phyloP scores from a whole-genome alignment of 2,329 filamentous ascomycete species.

The Kalmusia sp. region DNA sequence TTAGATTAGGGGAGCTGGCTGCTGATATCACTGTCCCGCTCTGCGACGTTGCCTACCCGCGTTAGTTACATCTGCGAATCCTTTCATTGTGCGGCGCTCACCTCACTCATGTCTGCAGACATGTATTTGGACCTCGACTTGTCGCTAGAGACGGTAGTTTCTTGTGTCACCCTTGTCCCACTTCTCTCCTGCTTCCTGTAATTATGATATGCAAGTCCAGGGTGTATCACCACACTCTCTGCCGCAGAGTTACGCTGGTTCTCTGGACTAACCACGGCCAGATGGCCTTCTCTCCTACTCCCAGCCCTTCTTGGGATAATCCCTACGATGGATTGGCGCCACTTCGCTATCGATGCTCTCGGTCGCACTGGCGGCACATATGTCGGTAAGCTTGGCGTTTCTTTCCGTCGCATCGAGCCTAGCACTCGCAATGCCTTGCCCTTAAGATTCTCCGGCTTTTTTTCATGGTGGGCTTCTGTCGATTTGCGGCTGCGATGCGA shows the following conservation, averaged over 20 bases:
- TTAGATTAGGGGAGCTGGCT: not conserved
- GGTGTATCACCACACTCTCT: conserved; percentile 11
- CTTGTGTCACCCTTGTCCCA: conserved; percentile 9
- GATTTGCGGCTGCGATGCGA: conserved; percentile 4
- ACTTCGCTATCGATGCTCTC: conserved; percentile 6
- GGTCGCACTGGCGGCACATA: conserved; percentile 1
- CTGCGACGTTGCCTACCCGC: not conserved
- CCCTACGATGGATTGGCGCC: conserved; percentile 8
- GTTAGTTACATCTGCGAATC: not conserved
- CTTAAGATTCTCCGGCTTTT: not conserved
- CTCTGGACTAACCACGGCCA: not conserved
- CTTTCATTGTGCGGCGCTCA: not conserved
- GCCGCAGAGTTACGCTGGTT: conserved; percentile 6
- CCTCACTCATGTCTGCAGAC: conserved; percentile 2
- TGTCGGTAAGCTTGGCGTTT: not conserved
- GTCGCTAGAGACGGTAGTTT: conserved; percentile 14
- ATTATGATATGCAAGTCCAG: conserved; percentile 11
- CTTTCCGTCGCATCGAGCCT: not conserved
- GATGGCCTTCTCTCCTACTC: not conserved
- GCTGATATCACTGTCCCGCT: conserved; percentile 6
- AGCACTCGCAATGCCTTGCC: not conserved
- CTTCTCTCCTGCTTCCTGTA: conserved; percentile 10
- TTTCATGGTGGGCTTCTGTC: not conserved
- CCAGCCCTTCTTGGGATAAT: conserved; percentile 6
- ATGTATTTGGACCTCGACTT: not conserved